Evolutionary conservation across 176 grass and related monocot genomes (phyloP), one percentile per base, ranked within the genome.

Genomic region (Thalia dealbata): DNA sequence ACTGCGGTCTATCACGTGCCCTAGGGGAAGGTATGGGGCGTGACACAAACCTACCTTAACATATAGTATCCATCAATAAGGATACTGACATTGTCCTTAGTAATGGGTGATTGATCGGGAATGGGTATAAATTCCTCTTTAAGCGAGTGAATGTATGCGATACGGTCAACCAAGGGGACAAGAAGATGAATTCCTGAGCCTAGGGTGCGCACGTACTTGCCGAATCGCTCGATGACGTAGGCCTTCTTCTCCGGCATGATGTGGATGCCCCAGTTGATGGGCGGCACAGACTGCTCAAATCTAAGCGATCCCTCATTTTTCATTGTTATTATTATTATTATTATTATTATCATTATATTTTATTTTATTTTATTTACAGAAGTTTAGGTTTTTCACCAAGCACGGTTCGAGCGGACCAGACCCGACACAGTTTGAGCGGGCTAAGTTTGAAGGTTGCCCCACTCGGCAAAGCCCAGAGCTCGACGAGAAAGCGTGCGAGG

Each of bases 61-160:
- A 29, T 97, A 97, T 50, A 97, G 85, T 0, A 97, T 28, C 95
- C 83, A 61, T 93, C 90, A 65, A 97, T 97, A 50, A 84, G 88
- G 55, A 97, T 97, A 27, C 78, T 81, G 50, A 97, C 95, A 77
- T 97, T 97, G 76, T 97, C 95, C 54, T 88, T 97, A 28, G 95
- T 97, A 67, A 97, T 97, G 74, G 95, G 90, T 55, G 83, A 84
- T 71, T 97, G 95, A 82, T 97, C 67, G 14, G 95, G 79, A 62
- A 97, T 97, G 15, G 95, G 90, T 52, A 97, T 93, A 14, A 90
- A 81, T 83, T 97, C 95, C 85, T 97, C 95, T 82, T 97, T 97
- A 72, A 97, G 87, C 26, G 95, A 93, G 78, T 97, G 95, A 21
- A 93, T 87, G 76, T 97, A 97, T 0, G 95, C 81, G 43, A 97